Percentiles rank a stretch among this genome's conserved stretches.
phyloP scores from a whole-genome alignment of 495 filamentous ascomycete genomes.

The Thermothielavioides terrestris region DNA sequence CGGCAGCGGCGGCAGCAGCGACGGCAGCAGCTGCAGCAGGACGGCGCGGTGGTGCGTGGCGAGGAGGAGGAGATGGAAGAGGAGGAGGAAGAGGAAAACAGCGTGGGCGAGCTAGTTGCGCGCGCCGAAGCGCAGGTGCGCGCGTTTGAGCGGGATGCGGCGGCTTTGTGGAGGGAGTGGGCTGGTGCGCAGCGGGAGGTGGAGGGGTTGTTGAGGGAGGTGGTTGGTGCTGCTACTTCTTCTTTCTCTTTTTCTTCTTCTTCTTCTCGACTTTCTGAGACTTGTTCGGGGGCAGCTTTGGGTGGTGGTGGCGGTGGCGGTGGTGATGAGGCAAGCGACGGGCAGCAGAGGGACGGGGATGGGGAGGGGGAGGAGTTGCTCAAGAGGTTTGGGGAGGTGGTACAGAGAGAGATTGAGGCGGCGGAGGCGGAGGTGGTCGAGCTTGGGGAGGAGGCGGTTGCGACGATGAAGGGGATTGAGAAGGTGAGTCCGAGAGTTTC shows the following conservation, averaged over 20 bases:
- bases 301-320: background rate
- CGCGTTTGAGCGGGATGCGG: slow-evolving; percentile 19
- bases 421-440: slow-evolving; percentile 9
- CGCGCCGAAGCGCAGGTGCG: slow-evolving; percentile 15
- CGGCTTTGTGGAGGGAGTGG: slow-evolving; percentile 12
- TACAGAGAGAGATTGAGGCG: slow-evolving; percentile 11
- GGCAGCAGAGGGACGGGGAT: background rate
- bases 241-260: background rate
- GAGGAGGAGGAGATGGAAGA: too few species aligned
- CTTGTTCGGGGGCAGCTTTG: too few species aligned
- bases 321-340: background rate
- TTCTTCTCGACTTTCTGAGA: too few species aligned
- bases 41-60: background rate
- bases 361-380: slow-evolving; percentile 6
- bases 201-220: slow-evolving; percentile 14
- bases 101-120: slow-evolving; percentile 15
- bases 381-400: slow-evolving; percentile 3
- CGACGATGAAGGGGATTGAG: slow-evolving; percentile 14
- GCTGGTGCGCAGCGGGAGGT: slow-evolving; percentile 21
- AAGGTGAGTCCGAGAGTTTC: slow-evolving; percentile 11
- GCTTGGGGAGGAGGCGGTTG: slow-evolving; percentile 11
- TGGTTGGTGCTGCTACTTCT: background rate
- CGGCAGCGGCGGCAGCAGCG: too few species aligned
- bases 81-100: too few species aligned
- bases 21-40: too few species aligned